Conservation (phyloP, 164 flowering plant genomes). For the Aristolochia fimbriata region DNA sequence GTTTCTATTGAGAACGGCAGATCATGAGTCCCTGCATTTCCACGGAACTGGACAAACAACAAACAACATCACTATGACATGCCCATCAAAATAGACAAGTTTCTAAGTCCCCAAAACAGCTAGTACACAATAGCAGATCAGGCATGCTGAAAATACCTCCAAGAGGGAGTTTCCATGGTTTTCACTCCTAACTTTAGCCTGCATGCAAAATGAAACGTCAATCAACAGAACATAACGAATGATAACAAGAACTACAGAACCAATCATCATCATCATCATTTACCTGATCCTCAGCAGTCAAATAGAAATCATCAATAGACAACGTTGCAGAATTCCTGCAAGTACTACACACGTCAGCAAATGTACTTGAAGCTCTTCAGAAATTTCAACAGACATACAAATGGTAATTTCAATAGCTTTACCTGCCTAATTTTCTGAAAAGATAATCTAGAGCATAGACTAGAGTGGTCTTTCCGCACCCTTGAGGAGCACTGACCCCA, state of each 20-base stretch:
- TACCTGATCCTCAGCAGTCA: conserved; percentile 90
- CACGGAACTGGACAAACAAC: conserved; percentile 51
- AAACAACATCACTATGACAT: neutral
- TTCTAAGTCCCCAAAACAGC: neutral
- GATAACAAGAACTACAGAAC: neutral
- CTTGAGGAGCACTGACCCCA: conserved; percentile 99
- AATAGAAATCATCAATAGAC: conserved; percentile 94
- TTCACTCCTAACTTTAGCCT: conserved; percentile 69
- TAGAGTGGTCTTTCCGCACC: conserved; percentile 97
- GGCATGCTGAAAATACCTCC: conserved; percentile 41
- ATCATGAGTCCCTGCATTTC: conserved; percentile 99
- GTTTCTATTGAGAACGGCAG: conserved; percentile 68
- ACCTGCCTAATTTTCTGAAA: conserved; percentile 64
- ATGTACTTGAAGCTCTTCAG: no score
- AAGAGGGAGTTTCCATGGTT: conserved; percentile 80
- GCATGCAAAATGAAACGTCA: conserved; percentile 6
- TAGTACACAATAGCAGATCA: no score
- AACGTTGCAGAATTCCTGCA: conserved; percentile 73
- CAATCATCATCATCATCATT: neutral
- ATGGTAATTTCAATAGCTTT: conserved; percentile 1
- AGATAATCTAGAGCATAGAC: conserved; percentile 83
- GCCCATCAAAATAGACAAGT: neutral
- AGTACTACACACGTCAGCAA: neutral
- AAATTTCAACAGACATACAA: no score
- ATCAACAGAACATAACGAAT: neutral